Base-by-base conservation (phyloP, 768 basidiomycete genomes). In the Chiua virens region DNA sequence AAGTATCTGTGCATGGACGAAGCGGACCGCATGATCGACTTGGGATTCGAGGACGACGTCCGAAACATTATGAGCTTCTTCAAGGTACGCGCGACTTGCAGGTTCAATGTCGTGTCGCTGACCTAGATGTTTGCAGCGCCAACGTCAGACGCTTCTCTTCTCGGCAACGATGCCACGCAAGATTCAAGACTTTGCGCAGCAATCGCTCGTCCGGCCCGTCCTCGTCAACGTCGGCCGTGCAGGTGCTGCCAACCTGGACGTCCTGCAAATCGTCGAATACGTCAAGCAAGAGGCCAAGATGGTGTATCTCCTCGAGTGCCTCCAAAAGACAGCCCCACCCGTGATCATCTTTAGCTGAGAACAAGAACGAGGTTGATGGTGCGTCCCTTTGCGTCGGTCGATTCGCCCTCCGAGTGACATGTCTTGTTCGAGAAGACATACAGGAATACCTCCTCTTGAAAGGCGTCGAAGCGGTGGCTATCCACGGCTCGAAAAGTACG, bases 351-450 rank as follows among this genome's bases (percentile, higher is more conserved):
- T 99, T 69, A 93, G 89, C 57, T n/a, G 97, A 99, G 67, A 98
- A 96, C 75, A 99, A 99, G 78, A 98, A 99, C 65, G 97, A 99
- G 68, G 97, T 99, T n/a, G 97, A 99, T 64, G 95, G 94, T 94
- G 57, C 61, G 81, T 60, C 4, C 27, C 13, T 18, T 21, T 5
- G 20, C 10, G 35, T 52, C 40, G 11, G 30, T 30, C 30, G 11
- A 11, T 11, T 30, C 13, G 30, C 30, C 30, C 30, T 30, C 4
- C 27, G 27, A 8, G 30, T 30, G 30, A 5, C 30, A 7, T 30
- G 30, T 36, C 5, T 20, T 42, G 23, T 42, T 49, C n/a, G 46
- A n/a, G 6, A 59, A 96, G 96, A 99, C 68, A 99, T 99, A 38
- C 97, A 99, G 58, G 97, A 99, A 63, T 99, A 99, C 64, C 77